Evolutionary conservation across 164 flowering plant species (phyloP).

Genomic region (Warburgia ugandensis): DNA sequence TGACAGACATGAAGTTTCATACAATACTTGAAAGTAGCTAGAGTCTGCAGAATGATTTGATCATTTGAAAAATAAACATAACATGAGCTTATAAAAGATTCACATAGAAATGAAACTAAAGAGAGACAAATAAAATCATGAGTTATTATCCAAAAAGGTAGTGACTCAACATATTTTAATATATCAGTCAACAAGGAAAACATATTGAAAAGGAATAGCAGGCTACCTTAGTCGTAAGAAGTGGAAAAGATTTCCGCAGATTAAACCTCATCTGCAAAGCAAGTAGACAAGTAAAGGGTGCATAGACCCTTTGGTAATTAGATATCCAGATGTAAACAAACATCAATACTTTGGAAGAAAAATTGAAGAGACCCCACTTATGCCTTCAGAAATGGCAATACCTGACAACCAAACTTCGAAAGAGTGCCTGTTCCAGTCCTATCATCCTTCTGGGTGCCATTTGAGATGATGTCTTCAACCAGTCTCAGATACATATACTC

Average conservation of each 20-base stretch:
- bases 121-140: too few species aligned
- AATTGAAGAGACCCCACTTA: background rate
- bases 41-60: too few species aligned
- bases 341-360: background rate
- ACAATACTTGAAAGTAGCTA: too few species aligned
- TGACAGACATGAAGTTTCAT: too few species aligned
- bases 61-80: too few species aligned
- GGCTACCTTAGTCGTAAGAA: slow-evolving; percentile 84
- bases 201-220: background rate
- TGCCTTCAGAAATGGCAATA: slow-evolving; percentile 10
- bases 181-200: background rate
- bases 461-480: slow-evolving; percentile 66
- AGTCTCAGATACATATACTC: slow-evolving; percentile 62
- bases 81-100: too few species aligned
- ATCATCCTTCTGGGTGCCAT: slow-evolving; percentile 66
- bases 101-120: too few species aligned
- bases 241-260: slow-evolving; percentile 77
- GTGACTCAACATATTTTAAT: background rate
- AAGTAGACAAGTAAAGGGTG: background rate
- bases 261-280: slow-evolving; percentile 74
- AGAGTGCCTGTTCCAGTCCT: slow-evolving; percentile 89
- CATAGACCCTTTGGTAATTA: background rate
- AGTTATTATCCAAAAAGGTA: too few species aligned
- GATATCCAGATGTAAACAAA: background rate
- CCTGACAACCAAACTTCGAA: slow-evolving; percentile 98